Percentiles rank a stretch among this genome's conserved stretches.
These are phyloP conservation scores for Tinospora cordifolia DNA, from an alignment of 164 flowering plant genomes.

Conservation along the genomic window DNA sequence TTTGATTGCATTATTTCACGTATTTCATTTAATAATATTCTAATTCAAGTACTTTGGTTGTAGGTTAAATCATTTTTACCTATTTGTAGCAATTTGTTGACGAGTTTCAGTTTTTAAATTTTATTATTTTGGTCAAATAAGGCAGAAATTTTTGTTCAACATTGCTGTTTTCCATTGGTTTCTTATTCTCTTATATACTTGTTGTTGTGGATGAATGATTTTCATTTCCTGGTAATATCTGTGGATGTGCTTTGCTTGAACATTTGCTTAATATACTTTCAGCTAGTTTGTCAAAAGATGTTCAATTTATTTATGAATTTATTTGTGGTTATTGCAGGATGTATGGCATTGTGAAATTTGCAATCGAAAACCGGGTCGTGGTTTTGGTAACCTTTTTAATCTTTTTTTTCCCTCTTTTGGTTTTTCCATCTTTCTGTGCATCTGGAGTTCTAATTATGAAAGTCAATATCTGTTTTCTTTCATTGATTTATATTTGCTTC, in stretches of 20 bases:
- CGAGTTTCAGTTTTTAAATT: neutral
- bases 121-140: neutral
- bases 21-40: neutral
- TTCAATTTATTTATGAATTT: neutral
- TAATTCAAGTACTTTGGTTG: neutral
- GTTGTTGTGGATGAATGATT: too few relatives aligned
- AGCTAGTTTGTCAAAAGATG: neutral
- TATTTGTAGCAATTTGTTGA: neutral
- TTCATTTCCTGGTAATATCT: too few relatives aligned
- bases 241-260: too few relatives aligned
- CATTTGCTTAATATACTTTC: too few relatives aligned
- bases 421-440: neutral
- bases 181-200: neutral
- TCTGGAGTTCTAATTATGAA: neutral
- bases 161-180: neutral
- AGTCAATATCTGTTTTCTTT: neutral
- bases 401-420: neutral
- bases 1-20: neutral
- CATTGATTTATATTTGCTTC: neutral
- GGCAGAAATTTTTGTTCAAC: neutral
- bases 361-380: conserved; percentile 96
- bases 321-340: conserved; percentile 52
- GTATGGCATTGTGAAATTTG: conserved; percentile 99
- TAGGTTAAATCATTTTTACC: neutral
- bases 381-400: conserved; percentile 63